These are phyloP conservation scores for Diophrys appendiculata DNA, from an alignment of 73 alveolate genomes.

Conservation along the genomic window DNA sequence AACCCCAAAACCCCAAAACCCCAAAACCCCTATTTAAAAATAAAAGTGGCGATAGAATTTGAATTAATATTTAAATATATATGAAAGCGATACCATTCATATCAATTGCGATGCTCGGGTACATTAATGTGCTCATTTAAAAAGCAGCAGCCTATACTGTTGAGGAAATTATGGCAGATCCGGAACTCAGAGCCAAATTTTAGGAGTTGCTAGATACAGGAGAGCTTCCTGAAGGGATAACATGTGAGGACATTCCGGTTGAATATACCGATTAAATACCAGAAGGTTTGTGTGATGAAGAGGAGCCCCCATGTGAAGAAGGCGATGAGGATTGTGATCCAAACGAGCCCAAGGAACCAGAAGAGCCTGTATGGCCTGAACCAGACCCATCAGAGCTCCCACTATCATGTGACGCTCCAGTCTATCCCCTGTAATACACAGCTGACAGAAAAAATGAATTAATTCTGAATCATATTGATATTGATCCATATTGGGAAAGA, in stretches of 20 bases:
- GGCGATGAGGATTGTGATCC: neutral
- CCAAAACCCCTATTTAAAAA: no score
- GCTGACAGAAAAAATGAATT: neutral
- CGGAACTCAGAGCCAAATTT: neutral
- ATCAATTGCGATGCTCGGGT: neutral
- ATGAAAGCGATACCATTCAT: neutral
- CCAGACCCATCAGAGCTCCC: neutral
- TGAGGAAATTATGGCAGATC: neutral
- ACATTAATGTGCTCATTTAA: neutral
- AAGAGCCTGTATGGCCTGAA: neutral
- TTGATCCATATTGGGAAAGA: neutral
- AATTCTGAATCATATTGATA: neutral
- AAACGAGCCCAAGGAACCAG: neutral
- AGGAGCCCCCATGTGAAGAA: no score
- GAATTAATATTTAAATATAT: no score
- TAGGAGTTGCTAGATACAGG: neutral
- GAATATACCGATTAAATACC: neutral
- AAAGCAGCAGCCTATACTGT: neutral
- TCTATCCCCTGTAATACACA: neutral
- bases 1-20: no score
- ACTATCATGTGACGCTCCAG: neutral
- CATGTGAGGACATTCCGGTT: neutral
- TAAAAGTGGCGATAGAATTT: no score
- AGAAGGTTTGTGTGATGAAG: neutral
- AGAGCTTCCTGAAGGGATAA: neutral